Conservation (phyloP, 2,329 filamentous ascomycete species). For the Colletotrichum orchidophilum region DNA sequence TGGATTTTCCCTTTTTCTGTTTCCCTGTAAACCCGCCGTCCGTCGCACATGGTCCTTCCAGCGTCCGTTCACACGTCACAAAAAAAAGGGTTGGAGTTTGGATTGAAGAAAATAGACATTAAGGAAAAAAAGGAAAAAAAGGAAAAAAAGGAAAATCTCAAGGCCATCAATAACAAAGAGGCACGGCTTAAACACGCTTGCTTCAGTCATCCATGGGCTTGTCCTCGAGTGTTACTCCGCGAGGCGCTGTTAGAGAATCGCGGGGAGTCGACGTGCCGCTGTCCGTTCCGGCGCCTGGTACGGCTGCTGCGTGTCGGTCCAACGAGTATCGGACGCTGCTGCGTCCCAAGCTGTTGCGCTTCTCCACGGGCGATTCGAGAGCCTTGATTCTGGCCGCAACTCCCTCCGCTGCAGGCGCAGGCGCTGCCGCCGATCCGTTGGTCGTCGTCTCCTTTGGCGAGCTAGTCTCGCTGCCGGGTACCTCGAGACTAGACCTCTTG, state of each 20-base stretch:
- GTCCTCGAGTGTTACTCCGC: constrained; percentile 63
- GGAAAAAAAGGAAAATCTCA: constrained; percentile 8
- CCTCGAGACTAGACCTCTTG: constrained; percentile 80
- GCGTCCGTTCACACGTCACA: constrained; percentile 25
- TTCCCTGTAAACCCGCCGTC: background rate
- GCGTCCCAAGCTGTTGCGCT: constrained; percentile 72
- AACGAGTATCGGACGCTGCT: constrained; percentile 59
- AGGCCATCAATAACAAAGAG: background rate
- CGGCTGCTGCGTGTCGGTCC: constrained; percentile 59
- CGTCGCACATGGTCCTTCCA: constrained; percentile 1
- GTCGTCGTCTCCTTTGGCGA: constrained; percentile 48
- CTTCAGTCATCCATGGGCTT: constrained; percentile 61
- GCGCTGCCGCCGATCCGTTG: constrained; percentile 49
- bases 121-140: constrained; percentile 14
- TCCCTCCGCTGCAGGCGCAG: constrained; percentile 26
- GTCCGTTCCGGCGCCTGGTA: constrained; percentile 33
- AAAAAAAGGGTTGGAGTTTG: constrained; percentile 1
- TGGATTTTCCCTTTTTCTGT: constrained; percentile 9
- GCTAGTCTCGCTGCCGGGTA: constrained; percentile 69
- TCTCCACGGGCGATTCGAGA: constrained; percentile 55
- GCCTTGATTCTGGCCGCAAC: constrained; percentile 32
- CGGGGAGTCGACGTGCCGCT: constrained; percentile 38
- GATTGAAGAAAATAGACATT: constrained; percentile 29
- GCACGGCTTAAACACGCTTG: constrained; percentile 22
- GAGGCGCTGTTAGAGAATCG: constrained; percentile 36